phyloP scores from a whole-genome alignment of 1,284 basidiomycete species.

The Puccinia horiana region DNA sequence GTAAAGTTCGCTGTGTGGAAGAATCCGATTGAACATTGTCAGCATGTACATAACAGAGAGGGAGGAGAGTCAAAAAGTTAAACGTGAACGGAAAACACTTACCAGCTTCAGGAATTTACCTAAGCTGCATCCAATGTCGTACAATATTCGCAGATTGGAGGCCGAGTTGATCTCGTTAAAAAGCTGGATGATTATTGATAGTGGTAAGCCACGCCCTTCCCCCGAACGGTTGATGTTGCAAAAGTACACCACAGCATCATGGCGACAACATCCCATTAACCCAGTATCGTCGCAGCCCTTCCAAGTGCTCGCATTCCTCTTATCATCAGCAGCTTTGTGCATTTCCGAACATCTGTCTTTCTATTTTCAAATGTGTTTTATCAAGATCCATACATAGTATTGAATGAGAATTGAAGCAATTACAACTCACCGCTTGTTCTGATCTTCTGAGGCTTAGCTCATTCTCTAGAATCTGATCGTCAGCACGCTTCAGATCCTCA shows the following conservation, averaged over 20 bases:
- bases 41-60: not conserved
- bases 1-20: not conserved
- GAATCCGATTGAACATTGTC: not conserved
- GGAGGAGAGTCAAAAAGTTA: not conserved
- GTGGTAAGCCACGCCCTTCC: not conserved
- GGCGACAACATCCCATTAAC: not conserved
- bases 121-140: conserved; percentile 24
- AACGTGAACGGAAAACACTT: not conserved
- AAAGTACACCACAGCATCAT: not conserved
- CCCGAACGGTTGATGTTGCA: not conserved
- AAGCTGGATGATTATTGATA: not conserved
- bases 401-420: not conserved
- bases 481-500: not conserved
- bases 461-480: not conserved
- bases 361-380: not conserved
- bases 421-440: not conserved
- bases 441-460: not conserved
- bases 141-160: not conserved
- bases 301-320: not conserved
- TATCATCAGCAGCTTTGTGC: conserved; percentile 24
- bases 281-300: conserved; percentile 30
- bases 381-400: not conserved
- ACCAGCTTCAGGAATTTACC: conserved; percentile 8
- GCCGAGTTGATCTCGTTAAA: not conserved
- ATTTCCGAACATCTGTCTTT: not conserved